A percentile compares a stretch with the other conserved stretches of the same genome.
Conservation (phyloP, 1,284 basidiomycete species). For the Microbotryum silenes-acaulis region DNA sequence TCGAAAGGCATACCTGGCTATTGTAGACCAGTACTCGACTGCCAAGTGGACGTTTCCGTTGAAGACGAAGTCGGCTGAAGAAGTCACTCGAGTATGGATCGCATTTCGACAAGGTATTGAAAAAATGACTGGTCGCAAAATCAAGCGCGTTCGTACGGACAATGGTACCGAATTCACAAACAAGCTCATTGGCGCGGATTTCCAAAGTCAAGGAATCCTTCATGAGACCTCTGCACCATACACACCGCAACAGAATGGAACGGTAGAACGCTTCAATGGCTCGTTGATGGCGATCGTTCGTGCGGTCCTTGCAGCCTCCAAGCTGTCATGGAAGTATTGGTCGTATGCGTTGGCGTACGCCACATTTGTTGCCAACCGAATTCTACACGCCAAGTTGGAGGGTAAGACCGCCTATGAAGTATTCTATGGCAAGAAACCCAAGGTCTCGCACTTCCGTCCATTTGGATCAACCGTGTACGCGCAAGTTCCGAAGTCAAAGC, state of each 20-base stretch:
- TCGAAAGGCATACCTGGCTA: no score
- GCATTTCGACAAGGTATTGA: conserved; percentile 19
- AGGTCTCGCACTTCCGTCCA: background rate
- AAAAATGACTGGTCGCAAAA: conserved; percentile 28
- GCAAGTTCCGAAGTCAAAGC: background rate
- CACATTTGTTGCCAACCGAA: background rate
- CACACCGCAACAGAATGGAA: conserved; percentile 15
- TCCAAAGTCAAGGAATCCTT: conserved; percentile 7
- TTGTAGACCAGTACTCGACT: no score
- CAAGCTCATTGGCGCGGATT: background rate
- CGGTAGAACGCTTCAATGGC: background rate
- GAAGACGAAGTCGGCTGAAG: no score
- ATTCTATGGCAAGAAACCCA: background rate
- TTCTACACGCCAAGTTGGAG: background rate
- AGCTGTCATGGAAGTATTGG: background rate
- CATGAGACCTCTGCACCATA: conserved; percentile 9
- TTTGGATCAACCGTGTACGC: background rate
- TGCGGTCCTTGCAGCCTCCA: background rate
- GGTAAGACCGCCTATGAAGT: conserved; percentile 1
- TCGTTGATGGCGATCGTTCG: background rate
- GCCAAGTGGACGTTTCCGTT: no score
- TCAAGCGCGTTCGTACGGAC: conserved; percentile 38
- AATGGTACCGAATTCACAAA: conserved; percentile 17
- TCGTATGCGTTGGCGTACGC: background rate
- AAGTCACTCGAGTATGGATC: no score